phyloP scores from a whole-genome alignment of 2,329 filamentous ascomycete genomes.

The Pseudogymnoascus sp. region DNA sequence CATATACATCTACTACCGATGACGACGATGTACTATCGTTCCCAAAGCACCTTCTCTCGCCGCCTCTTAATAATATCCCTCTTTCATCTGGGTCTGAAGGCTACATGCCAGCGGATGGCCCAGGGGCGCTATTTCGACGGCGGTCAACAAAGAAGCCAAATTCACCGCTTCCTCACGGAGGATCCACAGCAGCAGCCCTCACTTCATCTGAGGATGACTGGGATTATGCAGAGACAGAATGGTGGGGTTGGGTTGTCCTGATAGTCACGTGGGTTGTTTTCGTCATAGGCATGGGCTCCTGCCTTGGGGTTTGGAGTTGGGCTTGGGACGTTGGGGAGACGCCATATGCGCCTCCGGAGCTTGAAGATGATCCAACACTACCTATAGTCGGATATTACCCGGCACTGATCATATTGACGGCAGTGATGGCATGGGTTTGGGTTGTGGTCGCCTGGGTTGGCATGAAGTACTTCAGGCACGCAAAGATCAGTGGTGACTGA shows the following conservation, averaged over 20 bases:
- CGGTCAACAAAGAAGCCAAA: conserved; percentile 36
- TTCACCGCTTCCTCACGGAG: conserved; percentile 52
- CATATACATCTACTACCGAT: conserved; percentile 69
- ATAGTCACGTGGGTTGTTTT: conserved; percentile 92
- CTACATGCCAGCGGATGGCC: conserved; percentile 45
- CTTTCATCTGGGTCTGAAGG: conserved; percentile 55
- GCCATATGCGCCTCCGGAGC: conserved; percentile 86
- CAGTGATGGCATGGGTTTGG: conserved; percentile 98
- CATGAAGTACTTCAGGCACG: conserved; percentile 99
- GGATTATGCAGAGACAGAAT: conserved; percentile 92
- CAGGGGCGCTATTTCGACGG: conserved; percentile 28
- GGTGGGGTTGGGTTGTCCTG: conserved; percentile 95
- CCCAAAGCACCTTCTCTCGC: conserved; percentile 38
- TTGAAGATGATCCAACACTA: conserved; percentile 89
- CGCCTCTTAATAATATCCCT: conserved; percentile 33
- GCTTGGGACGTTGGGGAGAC: conserved; percentile 98
- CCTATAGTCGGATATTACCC: conserved; percentile 98
- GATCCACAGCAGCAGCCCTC: conserved; percentile 42
- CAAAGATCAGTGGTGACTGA: conserved; percentile 56
- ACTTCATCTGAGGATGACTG: conserved; percentile 49
- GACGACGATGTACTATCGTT: conserved; percentile 73
- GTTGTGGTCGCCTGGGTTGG: conserved; percentile 95
- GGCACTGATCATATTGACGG: conserved; percentile 82
- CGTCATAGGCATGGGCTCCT: conserved; percentile 92
- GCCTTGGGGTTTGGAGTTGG: conserved; percentile 94